Evolutionary conservation across 2,329 filamentous ascomycete genomes (phyloP), one percentile per base, ranked within the genome.

Genomic region (Nigrospora osmanthi): DNA sequence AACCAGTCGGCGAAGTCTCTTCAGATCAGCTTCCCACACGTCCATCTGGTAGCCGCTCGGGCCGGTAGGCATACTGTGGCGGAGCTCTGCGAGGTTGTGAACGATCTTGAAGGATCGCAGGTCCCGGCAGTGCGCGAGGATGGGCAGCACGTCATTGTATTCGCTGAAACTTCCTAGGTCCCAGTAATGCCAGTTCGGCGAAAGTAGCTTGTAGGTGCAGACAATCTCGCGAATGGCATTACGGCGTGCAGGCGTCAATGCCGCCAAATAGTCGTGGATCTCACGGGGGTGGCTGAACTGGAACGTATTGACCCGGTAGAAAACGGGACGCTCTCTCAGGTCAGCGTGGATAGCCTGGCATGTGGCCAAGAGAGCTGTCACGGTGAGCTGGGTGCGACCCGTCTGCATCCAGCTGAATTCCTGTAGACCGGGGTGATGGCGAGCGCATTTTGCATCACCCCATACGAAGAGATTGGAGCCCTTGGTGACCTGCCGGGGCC

Each of bases 231-330:
- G 46, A 17, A 48, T 42, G 30, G 38, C 36, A 36, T 45, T 45
- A 15, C 46, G 43, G n/a, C 46, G 46, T 31, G 42, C 39, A 10
- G 46, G 46, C 2, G 46, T 48, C 34, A 48, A 23, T 17, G 46
- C 46, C 9, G 42, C 46, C 11, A 48, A 35, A 28, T 38, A 47
- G 17, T 32, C 15, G 11, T 41, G 32, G 11, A 47, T 35, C 7
- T 34, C 42, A 15, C 33, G 16, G 12, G 39, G n/a, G 11, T 23
- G 16, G 4, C 15, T 19, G 6, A 48, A 45, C 16, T 40, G 23
- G 35, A 48, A 48, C 14, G 31, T 34, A n/a, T 48, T 48, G n/a
- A 48, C 43, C 28, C 43, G 35, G 28, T 48, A 45, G 35, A 48
- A 48, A n/a, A 45, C 43, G 2, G 46, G 46, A 19, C 33, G 32